Percentiles rank a stretch among this genome's conserved stretches.
Conservation (phyloP, 768 basidiomycete genomes). For the Kwoniella mangroviensis region DNA sequence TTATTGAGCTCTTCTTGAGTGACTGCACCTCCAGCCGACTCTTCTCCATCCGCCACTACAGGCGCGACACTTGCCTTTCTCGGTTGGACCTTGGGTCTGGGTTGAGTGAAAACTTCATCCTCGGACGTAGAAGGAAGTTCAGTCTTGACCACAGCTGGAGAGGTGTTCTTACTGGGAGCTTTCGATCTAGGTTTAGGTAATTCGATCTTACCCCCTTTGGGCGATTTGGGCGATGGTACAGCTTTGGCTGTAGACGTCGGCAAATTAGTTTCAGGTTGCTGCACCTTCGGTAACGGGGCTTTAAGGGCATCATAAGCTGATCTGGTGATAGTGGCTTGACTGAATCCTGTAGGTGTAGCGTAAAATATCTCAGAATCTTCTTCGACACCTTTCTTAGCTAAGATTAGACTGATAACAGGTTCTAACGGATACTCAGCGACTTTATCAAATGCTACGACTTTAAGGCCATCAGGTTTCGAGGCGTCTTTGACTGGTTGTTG, state of each 20-base stretch:
- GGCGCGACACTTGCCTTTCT: conserved; percentile 11
- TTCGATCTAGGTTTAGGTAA: conserved; percentile 21
- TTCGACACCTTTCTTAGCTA: conserved; percentile 6
- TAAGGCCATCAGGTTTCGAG: conserved; percentile 14
- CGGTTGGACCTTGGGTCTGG: neutral
- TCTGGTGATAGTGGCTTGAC: conserved; percentile 28
- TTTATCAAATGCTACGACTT: conserved; percentile 28
- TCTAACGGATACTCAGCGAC: conserved; percentile 41
- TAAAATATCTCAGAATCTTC: conserved; percentile 41
- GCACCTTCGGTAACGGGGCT: neutral
- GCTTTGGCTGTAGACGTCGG: neutral
- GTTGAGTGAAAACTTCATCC: neutral
- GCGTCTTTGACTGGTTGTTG: conserved; percentile 35
- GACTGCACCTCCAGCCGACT: neutral
- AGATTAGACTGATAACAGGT: conserved; percentile 27
- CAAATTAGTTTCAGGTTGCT: neutral
- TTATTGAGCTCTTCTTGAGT: conserved; percentile 25
- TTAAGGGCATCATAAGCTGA: conserved; percentile 5
- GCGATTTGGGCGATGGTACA: conserved; percentile 14
- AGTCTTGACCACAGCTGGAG: conserved; percentile 27
- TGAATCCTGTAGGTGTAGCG: conserved; percentile 35
- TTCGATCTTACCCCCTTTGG: conserved; percentile 13
- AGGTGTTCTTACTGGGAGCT: conserved; percentile 15
- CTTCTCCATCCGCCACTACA: neutral
- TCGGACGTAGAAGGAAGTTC: conserved; percentile 25